Conservation (phyloP, 179 eudicot genomes). For the Carnegiea gigantea region DNA sequence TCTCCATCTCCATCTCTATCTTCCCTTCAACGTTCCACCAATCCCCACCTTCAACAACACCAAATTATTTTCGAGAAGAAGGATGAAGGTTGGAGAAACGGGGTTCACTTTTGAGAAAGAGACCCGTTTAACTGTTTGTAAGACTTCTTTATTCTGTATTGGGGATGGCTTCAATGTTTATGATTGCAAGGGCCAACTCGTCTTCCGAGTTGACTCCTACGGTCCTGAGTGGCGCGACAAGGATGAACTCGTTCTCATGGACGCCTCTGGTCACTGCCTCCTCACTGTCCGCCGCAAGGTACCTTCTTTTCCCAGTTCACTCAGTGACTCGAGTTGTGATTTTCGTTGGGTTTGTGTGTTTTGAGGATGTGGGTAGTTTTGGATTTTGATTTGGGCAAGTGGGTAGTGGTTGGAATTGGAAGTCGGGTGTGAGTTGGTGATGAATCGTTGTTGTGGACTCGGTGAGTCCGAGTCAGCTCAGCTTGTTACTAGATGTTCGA, state of each 20-base stretch:
- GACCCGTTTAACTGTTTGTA: constrained; percentile 60
- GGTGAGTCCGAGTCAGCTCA: not conserved
- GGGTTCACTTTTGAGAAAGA: constrained; percentile 37
- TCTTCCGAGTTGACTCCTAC: constrained; percentile 87
- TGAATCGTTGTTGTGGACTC: not conserved
- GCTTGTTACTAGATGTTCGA: not conserved
- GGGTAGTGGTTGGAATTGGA: constrained; percentile 14
- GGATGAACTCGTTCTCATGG: constrained; percentile 77
- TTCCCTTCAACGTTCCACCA: not conserved
- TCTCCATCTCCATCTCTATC: not conserved
- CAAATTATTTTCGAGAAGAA: not conserved
- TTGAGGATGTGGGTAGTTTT: not conserved
- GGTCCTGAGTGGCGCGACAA: constrained; percentile 53
- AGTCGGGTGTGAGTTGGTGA: not conserved
- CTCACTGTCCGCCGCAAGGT: constrained; percentile 95
- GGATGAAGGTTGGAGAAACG: constrained; percentile 33
- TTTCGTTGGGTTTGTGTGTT: not conserved
- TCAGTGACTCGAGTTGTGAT: not conserved
- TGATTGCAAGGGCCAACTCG: constrained; percentile 55
- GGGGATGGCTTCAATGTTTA: constrained; percentile 83
- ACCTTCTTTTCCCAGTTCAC: not conserved
- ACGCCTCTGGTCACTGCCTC: constrained; percentile 66
- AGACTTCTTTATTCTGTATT: constrained; percentile 68
- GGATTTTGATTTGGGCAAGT: not conserved
- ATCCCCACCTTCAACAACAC: not conserved